A percentile compares a stretch with the other conserved stretches of the same genome.
Conservation (phyloP, 2,329 filamentous ascomycete genomes). For the Trichoderma endophyticum region DNA sequence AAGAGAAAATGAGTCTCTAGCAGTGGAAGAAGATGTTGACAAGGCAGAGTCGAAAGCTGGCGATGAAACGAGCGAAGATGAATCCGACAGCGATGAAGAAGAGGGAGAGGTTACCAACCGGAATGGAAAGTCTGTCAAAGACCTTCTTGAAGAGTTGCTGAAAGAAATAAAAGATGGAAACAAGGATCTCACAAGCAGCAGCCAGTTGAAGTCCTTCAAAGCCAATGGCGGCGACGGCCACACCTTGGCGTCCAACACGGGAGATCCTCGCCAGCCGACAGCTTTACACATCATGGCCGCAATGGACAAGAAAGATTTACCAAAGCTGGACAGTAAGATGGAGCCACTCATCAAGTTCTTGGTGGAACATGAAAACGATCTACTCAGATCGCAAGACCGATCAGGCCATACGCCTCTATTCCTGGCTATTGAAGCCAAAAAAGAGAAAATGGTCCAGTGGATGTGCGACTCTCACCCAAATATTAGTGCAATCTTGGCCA, state of each 20-base stretch:
- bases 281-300: slow-evolving; percentile 23
- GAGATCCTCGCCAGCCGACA: slow-evolving; percentile 20
- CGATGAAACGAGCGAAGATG: slow-evolving; percentile 21
- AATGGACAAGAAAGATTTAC: slow-evolving; percentile 21
- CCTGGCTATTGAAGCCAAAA: slow-evolving; percentile 18
- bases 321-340: slow-evolving; percentile 22
- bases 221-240: slow-evolving; percentile 11
- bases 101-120: neutral
- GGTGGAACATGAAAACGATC: slow-evolving; percentile 8
- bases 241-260: slow-evolving; percentile 16
- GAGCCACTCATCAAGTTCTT: slow-evolving; percentile 20
- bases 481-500: slow-evolving; percentile 16
- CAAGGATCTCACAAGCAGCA: slow-evolving; percentile 11
- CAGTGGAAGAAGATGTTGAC: slow-evolving; percentile 13
- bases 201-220: slow-evolving; percentile 15
- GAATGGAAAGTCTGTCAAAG: slow-evolving; percentile 16
- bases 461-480: slow-evolving; percentile 17
- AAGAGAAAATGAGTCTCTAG: neutral
- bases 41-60: slow-evolving; percentile 19
- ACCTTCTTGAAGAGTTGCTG: slow-evolving; percentile 12
- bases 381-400: slow-evolving; percentile 3
- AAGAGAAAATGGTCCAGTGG: slow-evolving; percentile 21
- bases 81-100: slow-evolving; percentile 24
- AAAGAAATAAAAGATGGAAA: slow-evolving; percentile 14
- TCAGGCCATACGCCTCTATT: slow-evolving; percentile 17